Percentiles rank a stretch among this genome's conserved stretches.
These are phyloP conservation scores for Strigomonas oncopelti DNA, from an alignment of 208 protist species.

Conservation along the genomic window DNA sequence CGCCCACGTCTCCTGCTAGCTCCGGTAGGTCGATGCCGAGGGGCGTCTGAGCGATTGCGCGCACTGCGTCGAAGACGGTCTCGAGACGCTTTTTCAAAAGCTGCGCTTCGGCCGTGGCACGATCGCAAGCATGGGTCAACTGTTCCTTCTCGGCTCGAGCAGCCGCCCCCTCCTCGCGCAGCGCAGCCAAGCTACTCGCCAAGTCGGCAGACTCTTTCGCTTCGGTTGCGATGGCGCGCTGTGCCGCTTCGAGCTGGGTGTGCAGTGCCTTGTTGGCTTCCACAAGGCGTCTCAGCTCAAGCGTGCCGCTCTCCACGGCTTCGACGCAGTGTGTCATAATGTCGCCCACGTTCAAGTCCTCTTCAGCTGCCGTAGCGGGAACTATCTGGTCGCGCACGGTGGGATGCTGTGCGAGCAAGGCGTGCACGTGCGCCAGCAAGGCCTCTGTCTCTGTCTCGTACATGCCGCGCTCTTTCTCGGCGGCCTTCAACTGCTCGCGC, in stretches of 20 bases:
- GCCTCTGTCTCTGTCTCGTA: not conserved
- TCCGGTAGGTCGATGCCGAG: not conserved
- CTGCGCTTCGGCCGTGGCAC: not conserved
- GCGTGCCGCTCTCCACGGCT: not conserved
- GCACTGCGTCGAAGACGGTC: not conserved
- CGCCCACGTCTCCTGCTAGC: not conserved
- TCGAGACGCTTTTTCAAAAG: not conserved
- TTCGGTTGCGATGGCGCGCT: not conserved
- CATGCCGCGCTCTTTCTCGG: not conserved
- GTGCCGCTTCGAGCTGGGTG: not conserved
- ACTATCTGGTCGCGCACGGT: not conserved
- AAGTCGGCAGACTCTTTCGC: slow-evolving; percentile 1
- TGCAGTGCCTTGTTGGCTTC: not conserved
- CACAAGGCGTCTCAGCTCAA: not conserved
- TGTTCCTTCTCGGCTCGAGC: not conserved
- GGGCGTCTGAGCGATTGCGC: not conserved
- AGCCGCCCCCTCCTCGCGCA: not conserved
- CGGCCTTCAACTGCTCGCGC: not conserved
- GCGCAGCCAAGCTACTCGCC: not conserved
- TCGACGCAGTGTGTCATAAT: not conserved
- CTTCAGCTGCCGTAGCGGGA: not conserved
- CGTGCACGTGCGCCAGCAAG: not conserved
- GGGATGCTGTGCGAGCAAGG: not conserved
- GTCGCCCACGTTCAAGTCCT: not conserved
- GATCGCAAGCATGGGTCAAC: not conserved